These are phyloP conservation scores for Ephemerocybe angulata DNA, from an alignment of 768 basidiomycete genomes.

Conservation along the genomic window DNA sequence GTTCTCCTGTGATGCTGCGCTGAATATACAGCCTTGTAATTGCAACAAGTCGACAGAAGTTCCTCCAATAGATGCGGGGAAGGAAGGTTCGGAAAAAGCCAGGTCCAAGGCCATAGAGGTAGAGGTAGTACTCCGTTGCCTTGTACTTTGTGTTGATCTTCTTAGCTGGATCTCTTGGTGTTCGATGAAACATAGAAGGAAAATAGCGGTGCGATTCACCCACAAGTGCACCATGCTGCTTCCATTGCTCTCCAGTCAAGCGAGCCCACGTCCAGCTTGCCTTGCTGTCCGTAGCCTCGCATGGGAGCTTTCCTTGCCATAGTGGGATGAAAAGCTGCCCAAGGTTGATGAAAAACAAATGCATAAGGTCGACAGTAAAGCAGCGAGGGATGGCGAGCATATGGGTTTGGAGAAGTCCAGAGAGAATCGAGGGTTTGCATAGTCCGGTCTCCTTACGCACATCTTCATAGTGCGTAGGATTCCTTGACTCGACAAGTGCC, in stretches of 20 bases:
- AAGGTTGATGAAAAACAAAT: conserved; percentile 31
- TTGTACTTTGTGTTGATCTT: conserved; percentile 38
- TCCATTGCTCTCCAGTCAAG: conserved; percentile 28
- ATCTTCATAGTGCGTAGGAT: conserved; percentile 16
- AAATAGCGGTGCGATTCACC: conserved; percentile 16
- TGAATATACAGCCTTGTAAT: conserved; percentile 24
- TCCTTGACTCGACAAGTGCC: not conserved
- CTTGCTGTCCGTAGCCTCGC: conserved; percentile 18
- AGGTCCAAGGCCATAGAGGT: conserved; percentile 32
- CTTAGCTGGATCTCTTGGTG: conserved; percentile 27
- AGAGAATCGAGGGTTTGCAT: conserved; percentile 31
- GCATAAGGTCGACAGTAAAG: conserved; percentile 42
- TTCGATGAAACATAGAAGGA: conserved; percentile 23
- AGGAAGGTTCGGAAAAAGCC: conserved; percentile 26
- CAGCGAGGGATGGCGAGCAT: conserved; percentile 28
- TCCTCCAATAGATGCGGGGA: conserved; percentile 21
- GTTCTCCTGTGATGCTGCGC: conserved; percentile 12
- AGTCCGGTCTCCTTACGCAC: conserved; percentile 32
- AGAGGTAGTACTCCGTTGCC: conserved; percentile 30
- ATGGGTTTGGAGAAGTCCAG: conserved; percentile 20
- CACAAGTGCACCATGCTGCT: conserved; percentile 29
- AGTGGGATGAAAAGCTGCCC: conserved; percentile 34
- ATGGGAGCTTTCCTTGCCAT: conserved; percentile 27
- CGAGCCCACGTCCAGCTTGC: conserved; percentile 27
- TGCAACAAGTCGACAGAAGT: conserved; percentile 30